Conservation (phyloP, 1,284 basidiomycete genomes). For the Xerocomus nothofagi region DNA sequence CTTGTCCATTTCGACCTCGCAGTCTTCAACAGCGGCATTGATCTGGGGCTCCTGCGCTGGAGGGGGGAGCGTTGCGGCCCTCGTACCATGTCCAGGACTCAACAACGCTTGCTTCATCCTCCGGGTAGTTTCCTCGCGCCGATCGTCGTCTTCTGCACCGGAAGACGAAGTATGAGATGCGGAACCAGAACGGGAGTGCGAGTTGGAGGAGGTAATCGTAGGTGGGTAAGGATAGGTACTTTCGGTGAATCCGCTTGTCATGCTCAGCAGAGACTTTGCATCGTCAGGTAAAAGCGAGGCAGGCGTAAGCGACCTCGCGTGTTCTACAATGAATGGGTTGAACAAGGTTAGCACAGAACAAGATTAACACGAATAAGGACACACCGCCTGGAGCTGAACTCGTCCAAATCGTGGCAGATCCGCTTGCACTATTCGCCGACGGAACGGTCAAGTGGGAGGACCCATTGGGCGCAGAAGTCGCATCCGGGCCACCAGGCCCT, state of each 20-base stretch:
- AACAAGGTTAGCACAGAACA: constrained; percentile 15
- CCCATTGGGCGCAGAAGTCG: not conserved
- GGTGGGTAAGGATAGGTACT: constrained; percentile 33
- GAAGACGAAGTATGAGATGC: constrained; percentile 21
- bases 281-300: constrained; percentile 26
- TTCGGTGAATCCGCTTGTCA: constrained; percentile 31
- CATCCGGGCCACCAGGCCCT: not conserved
- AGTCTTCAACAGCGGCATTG: constrained; percentile 1
- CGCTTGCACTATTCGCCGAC: constrained; percentile 4
- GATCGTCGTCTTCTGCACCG: constrained; percentile 28
- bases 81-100: constrained; percentile 24
- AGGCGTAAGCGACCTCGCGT: constrained; percentile 17
- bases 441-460: constrained; percentile 6
- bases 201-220: constrained; percentile 26
- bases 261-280: constrained; percentile 32
- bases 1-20: constrained; percentile 28
- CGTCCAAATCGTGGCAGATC: not conserved
- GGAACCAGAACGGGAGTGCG: constrained; percentile 21
- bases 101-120: constrained; percentile 24
- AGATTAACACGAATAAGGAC: constrained; percentile 9
- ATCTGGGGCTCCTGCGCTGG: constrained; percentile 3
- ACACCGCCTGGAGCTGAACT: constrained; percentile 22
- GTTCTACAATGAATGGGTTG: constrained; percentile 15
- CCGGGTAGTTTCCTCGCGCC: constrained; percentile 19
- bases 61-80: constrained; percentile 28